Percentiles rank a stretch among this genome's conserved stretches.
phyloP scores from a whole-genome alignment of 208 protist genomes.

The Acanthamoeba culbertsoni region DNA sequence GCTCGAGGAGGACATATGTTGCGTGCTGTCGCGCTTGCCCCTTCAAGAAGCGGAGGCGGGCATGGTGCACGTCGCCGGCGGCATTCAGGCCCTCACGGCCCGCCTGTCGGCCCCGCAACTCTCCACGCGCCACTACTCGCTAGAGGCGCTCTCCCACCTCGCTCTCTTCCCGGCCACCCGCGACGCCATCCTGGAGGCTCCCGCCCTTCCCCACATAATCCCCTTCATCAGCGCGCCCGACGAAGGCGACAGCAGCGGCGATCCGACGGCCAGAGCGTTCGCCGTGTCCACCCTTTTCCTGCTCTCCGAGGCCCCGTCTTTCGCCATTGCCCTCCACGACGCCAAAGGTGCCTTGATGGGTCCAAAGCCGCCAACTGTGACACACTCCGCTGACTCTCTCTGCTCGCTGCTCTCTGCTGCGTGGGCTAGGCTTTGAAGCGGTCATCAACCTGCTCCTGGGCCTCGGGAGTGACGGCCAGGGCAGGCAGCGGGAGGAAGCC shows the following conservation, averaged over 20 bases:
- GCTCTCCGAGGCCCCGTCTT: neutral
- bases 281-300: neutral
- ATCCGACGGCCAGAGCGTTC: neutral
- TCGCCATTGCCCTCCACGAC: neutral
- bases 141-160: no score
- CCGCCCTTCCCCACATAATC: neutral
- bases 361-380: no score
- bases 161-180: neutral
- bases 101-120: neutral
- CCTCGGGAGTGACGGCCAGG: neutral
- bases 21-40: neutral
- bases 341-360: neutral
- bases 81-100: neutral
- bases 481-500: neutral
- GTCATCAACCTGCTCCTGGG: neutral
- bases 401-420: no score
- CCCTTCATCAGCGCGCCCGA: neutral
- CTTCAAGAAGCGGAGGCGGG: neutral
- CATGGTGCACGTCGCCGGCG: neutral
- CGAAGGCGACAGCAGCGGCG: no score
- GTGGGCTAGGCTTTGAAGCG: neutral
- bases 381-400: no score
- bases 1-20: constrained; percentile 2
- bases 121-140: no score
- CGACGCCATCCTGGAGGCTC: neutral